Evolutionary conservation across 2,329 filamentous ascomycete species (phyloP), one percentile per base, ranked within the genome.

Genomic region (Lecanicillium sp.): DNA sequence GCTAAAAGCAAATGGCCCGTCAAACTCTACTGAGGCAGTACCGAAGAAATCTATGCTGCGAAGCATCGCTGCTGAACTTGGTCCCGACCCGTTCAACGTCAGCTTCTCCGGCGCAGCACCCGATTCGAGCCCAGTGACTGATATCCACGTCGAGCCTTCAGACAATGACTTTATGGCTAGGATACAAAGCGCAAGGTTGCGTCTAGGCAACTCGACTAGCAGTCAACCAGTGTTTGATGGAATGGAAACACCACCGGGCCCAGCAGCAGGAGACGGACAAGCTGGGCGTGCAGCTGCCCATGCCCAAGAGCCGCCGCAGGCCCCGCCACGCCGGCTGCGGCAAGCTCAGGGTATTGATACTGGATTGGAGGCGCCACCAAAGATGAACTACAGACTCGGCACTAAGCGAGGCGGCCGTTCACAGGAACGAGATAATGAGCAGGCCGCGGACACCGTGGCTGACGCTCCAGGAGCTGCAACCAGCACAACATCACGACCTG

Each of bases 281-380:
- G 42, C 46, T 9, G 42, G 52, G 29, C 58, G 55, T 16, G 41
- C 43, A 14, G 40, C 20, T 22, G 28, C 19, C 8, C 55, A 61
- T 20, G 72, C 19, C 8, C 55, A 61, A 22, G 72, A 78, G 32
- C 64, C 68, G 20, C 68, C 72, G 3, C 70, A 71, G 40, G 73
- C 72, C 11, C 72, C 72, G 2, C 45, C 58, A 14, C 66, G 73
- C 43, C 73, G 71, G 48, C 70, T 70, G 29, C 71, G 75, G 35
- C 73, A 71, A 29, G 63, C 68, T 4, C 73, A 77, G 14, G 56
- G 66, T 4, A 52, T 67, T 15, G 75, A 80, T 12, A 48, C 71
- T 18, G 63, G 69, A 32, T 51, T 66, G 18, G 80, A 84, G 40
- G 70, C 71, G 2, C 75, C 79, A 2, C 74, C 79, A n/a, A 78